phyloP scores from a whole-genome alignment of 768 basidiomycete species.

The Boletus vermiculosoides region DNA sequence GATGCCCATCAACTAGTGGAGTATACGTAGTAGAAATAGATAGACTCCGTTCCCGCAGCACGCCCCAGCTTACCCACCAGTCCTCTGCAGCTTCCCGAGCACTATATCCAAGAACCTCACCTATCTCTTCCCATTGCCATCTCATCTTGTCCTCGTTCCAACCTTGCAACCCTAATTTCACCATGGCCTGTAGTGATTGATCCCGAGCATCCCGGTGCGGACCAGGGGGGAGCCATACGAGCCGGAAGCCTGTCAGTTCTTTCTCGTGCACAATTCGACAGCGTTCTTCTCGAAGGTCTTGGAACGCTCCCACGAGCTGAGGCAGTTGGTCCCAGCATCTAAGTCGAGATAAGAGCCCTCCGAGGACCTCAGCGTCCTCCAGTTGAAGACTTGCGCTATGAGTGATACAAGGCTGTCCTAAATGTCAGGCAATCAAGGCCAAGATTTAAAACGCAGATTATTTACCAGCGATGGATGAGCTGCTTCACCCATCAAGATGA shows the following conservation, averaged over 20 bases:
- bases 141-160: slow-evolving; percentile 49
- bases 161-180: slow-evolving; percentile 17
- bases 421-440: not conserved
- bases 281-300: slow-evolving; percentile 52
- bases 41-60: slow-evolving; percentile 37
- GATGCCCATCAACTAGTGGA: not conserved
- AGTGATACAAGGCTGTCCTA: slow-evolving; percentile 46
- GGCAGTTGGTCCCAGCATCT: slow-evolving; percentile 43
- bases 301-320: slow-evolving; percentile 50
- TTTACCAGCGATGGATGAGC: slow-evolving; percentile 53
- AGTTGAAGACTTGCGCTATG: slow-evolving; percentile 29
- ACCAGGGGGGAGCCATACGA: slow-evolving; percentile 43
- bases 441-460: not conserved
- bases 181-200: slow-evolving; percentile 27
- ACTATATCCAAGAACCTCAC: slow-evolving; percentile 47
- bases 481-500: slow-evolving; percentile 55
- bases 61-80: slow-evolving; percentile 60
- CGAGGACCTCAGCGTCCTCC: slow-evolving; percentile 31
- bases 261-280: slow-evolving; percentile 40
- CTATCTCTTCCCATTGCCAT: slow-evolving; percentile 50
- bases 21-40: not conserved
- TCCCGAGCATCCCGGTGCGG: slow-evolving; percentile 44
- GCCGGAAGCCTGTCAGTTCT: slow-evolving; percentile 40
- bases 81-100: slow-evolving; percentile 55
- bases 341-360: slow-evolving; percentile 39